A percentile compares a stretch with the other conserved stretches of the same genome.
phyloP scores from a whole-genome alignment of 179 eudicot species.

The Carnegiea gigantea region DNA sequence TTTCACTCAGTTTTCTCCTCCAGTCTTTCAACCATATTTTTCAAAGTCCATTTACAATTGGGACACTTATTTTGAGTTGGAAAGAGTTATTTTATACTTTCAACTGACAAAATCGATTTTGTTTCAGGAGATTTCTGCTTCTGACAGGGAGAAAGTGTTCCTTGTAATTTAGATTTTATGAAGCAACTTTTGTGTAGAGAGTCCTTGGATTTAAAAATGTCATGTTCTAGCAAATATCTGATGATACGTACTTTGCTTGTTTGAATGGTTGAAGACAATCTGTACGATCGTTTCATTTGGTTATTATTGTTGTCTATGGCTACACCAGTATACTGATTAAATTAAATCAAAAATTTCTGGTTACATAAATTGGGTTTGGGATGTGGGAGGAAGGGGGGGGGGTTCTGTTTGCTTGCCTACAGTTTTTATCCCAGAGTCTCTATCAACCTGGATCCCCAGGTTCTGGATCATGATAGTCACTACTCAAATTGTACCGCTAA shows the following conservation, averaged over 20 bases:
- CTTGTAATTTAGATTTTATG: background rate
- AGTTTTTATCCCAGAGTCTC: no score
- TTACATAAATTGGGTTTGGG: no score
- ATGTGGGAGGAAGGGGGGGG: no score
- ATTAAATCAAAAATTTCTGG: no score
- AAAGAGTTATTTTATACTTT: background rate
- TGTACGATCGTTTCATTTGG: background rate
- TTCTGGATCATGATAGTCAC: no score
- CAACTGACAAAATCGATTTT: background rate
- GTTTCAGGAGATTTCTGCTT: background rate
- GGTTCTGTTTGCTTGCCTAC: no score
- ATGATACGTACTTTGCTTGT: background rate
- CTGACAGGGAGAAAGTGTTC: background rate
- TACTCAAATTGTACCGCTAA: no score
- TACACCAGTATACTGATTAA: no score
- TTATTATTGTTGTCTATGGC: no score
- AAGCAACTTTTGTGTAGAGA: background rate
- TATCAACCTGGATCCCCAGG: no score
- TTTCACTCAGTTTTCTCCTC: background rate
- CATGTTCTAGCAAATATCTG: background rate
- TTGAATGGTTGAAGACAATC: background rate
- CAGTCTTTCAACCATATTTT: background rate
- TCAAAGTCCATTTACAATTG: background rate
- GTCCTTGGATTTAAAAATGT: background rate
- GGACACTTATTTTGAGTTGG: background rate